Conservation (phyloP, 345 rosid genomes). For the Euphorbia pulcherrima region DNA sequence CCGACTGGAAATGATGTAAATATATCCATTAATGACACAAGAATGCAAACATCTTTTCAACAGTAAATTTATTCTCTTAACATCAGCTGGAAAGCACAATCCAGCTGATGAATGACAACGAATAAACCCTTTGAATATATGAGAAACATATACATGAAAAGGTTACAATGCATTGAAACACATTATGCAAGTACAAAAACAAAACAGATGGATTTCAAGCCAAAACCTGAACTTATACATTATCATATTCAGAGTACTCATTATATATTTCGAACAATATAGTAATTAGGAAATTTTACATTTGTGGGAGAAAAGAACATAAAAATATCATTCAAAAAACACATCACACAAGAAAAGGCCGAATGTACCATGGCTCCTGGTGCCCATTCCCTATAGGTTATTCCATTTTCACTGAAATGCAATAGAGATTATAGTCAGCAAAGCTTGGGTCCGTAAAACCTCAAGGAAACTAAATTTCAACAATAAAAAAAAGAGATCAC, state of each 20-base stretch:
- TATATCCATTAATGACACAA: background rate
- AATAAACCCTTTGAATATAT: background rate
- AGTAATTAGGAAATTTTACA: background rate
- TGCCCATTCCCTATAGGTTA: conserved; percentile 96
- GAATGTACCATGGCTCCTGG: conserved; percentile 93
- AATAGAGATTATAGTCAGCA: conserved; percentile 35
- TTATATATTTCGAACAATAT: background rate
- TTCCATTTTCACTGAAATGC: conserved; percentile 71
- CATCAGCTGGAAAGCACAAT: background rate
- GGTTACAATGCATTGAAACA: background rate
- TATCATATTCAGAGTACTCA: background rate
- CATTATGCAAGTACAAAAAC: background rate
- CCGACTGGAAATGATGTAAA: conserved; percentile 53
- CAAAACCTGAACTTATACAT: conserved; percentile 3
- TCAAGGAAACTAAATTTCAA: conserved; percentile 10
- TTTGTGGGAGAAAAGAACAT: background rate
- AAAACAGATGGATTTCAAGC: background rate
- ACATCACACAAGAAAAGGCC: conserved; percentile 5
- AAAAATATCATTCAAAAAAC: conserved; percentile 5
- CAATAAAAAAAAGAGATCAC: background rate
- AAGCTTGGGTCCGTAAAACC: conserved; percentile 15
- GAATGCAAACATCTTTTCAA: background rate
- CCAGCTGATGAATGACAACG: conserved; percentile 1
- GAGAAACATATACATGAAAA: background rate
- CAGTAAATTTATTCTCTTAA: background rate